phyloP scores from a whole-genome alignment of 257 asterid species.

The Penstemon davidsonii region DNA sequence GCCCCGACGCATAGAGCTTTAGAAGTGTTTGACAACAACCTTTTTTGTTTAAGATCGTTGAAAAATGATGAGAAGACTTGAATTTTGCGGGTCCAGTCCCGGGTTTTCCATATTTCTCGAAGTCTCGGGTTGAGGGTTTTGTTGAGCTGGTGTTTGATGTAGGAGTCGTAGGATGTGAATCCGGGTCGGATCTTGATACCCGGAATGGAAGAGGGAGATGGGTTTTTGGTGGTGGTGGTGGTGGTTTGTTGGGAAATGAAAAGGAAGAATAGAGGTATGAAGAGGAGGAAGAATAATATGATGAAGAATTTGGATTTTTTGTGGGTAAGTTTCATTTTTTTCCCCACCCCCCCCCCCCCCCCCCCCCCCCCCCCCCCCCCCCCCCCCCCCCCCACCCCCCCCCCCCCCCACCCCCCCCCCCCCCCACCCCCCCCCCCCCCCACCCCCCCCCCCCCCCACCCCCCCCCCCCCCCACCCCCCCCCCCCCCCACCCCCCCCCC shows the following conservation, averaged over 20 bases:
- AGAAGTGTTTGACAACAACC: conserved; percentile 38
- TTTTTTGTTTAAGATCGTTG: conserved; percentile 36
- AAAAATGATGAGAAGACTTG: conserved; percentile 51
- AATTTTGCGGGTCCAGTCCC: conserved; percentile 72
- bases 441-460: no score
- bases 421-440: no score
- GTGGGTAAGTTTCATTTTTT: conserved; percentile 30
- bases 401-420: no score
- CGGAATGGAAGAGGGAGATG: background rate
- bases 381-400: no score
- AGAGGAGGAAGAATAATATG: conserved; percentile 32
- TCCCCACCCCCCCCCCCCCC: no score
- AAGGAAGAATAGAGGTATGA: conserved; percentile 33
- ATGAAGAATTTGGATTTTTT: conserved; percentile 35
- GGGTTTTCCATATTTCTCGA: conserved; percentile 57
- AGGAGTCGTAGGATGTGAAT: conserved; percentile 53
- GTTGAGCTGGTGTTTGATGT: conserved; percentile 62
- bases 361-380: no score
- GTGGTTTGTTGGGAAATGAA: conserved; percentile 28
- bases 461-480: no score
- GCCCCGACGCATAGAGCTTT: conserved; percentile 65
- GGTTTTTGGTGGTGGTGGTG: background rate
- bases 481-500: no score
- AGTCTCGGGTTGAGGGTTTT: conserved; percentile 70
- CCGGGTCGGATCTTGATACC: conserved; percentile 68